These are phyloP conservation scores for Erysimum cheiranthoides DNA, from an alignment of 345 rosid genomes.

Conservation along the genomic window DNA sequence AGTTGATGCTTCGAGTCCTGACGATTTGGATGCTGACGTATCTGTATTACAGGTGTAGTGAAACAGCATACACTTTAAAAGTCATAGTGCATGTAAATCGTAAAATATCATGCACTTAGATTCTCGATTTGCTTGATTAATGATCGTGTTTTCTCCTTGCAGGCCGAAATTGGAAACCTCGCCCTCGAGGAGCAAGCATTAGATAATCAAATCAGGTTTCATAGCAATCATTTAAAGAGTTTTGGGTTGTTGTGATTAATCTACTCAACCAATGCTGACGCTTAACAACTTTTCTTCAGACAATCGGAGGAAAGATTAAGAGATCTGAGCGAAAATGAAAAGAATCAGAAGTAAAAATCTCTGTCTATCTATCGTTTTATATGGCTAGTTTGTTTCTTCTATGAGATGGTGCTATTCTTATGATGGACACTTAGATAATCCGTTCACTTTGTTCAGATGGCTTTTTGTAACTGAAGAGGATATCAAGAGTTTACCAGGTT, in stretches of 20 bases:
- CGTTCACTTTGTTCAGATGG: slow-evolving; percentile 63
- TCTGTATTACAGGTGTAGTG: slow-evolving; percentile 69
- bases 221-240: slow-evolving; percentile 37
- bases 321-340: slow-evolving; percentile 78
- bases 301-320: slow-evolving; percentile 79
- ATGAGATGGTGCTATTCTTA: slow-evolving; percentile 30
- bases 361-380: slow-evolving; percentile 2
- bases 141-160: slow-evolving; percentile 47
- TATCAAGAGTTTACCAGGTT: slow-evolving; percentile 76
- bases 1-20: slow-evolving; percentile 66
- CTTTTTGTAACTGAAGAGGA: slow-evolving; percentile 95
- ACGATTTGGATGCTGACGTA: slow-evolving; percentile 59
- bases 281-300: slow-evolving; percentile 57
- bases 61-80: slow-evolving; percentile 7
- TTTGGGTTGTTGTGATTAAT: slow-evolving; percentile 31
- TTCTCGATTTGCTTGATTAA: slow-evolving; percentile 21
- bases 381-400: slow-evolving; percentile 6
- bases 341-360: slow-evolving; percentile 70
- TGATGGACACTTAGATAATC: slow-evolving; percentile 34
- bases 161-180: slow-evolving; percentile 83
- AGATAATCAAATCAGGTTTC: slow-evolving; percentile 86
- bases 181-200: slow-evolving; percentile 67
- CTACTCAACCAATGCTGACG: slow-evolving; percentile 46
- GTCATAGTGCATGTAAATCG: not conserved
- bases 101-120: not conserved